Evolutionary conservation across 768 basidiomycete species (phyloP), one percentile per base, ranked within the genome.

Genomic region (Infundibulicybe gibba): DNA sequence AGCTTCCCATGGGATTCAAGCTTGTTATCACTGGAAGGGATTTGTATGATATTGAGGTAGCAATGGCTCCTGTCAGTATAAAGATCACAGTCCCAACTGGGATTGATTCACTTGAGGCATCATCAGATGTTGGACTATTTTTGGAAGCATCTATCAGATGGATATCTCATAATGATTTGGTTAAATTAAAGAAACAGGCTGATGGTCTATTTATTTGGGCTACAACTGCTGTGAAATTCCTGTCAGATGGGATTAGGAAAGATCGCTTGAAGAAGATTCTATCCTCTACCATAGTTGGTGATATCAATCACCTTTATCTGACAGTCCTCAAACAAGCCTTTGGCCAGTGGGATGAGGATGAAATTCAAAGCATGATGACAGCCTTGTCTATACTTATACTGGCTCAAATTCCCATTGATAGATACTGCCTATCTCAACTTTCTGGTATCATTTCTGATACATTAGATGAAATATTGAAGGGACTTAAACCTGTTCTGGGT

Each of bases 131-230:
- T 38, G 35, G 14, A n/a, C 10, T 38, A 10, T 38, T n/a, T 10
- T 19, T 38, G 14, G n/a, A n/a, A 19, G 10, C 35, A n/a, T 14
- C 35, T 10, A 38, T 38, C 14, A 19, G 10, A 6, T 3, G 35
- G 3, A 6, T 10, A n/a, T 14, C n/a, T n/a, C n/a, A 3, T 38
- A 19, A 12, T 12, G 12, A 17, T n/a, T 41, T 56, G 9, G 9
- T 39, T 3, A 31, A 11, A 4, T 34, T 61, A 15, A 46, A 47
- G 5, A 14, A 14, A 9, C 35, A 20, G 6, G 44, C 58, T 3
- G 43, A 40, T 14, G 59, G 59, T 1, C 45, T 61, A 0, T 60
- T 61, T 43, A 54, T 58, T n/a, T 61, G 60, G 60, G 56, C 56
- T 13, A 41, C 51, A 4, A 57, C 53, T 6, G 60, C 59, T 2